A percentile compares a stretch with the other conserved stretches of the same genome.
These are phyloP conservation scores for Colletotrichum tropicicola DNA, from an alignment of 2,329 filamentous ascomycete genomes.

Conservation along the genomic window DNA sequence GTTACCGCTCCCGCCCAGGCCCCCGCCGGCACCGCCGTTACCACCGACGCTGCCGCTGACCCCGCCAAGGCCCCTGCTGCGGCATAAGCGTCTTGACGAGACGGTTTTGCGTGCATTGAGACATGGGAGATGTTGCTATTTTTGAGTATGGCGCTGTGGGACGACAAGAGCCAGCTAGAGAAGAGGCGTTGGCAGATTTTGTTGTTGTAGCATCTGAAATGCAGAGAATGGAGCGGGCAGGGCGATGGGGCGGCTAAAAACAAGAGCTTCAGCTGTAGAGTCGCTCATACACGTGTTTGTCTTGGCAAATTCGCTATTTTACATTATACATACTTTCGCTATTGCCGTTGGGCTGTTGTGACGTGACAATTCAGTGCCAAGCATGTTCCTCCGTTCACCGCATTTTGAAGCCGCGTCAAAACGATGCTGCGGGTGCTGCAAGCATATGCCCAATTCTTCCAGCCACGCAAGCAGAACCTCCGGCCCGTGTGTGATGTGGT, in stretches of 20 bases:
- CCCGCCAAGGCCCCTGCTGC: slow-evolving; percentile 44
- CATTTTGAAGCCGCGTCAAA: background rate
- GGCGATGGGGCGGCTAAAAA: slow-evolving; percentile 17
- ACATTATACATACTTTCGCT: slow-evolving; percentile 25
- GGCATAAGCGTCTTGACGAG: slow-evolving; percentile 35
- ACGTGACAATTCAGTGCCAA: background rate
- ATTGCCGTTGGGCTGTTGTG: background rate
- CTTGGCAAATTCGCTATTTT: background rate
- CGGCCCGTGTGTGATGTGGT: slow-evolving; percentile 6
- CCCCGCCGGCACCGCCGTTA: slow-evolving; percentile 38
- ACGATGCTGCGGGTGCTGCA: too few species aligned
- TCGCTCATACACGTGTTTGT: slow-evolving; percentile 12
- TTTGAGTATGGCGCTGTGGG: slow-evolving; percentile 25
- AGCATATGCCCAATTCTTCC: too few species aligned
- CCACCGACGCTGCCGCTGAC: slow-evolving; percentile 40
- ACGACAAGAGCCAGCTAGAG: slow-evolving; percentile 24
- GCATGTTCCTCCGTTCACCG: background rate
- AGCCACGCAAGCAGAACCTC: too few species aligned
- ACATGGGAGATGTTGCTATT: slow-evolving; percentile 2
- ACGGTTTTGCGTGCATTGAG: background rate
- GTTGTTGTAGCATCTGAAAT: slow-evolving; percentile 15
- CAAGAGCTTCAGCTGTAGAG: slow-evolving; percentile 27
- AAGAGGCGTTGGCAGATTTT: slow-evolving; percentile 24
- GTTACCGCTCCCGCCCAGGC: slow-evolving; percentile 42
- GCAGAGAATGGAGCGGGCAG: background rate